phyloP scores from a whole-genome alignment of 2,329 filamentous ascomycete species.

The Fusarium pseudograminearum region DNA sequence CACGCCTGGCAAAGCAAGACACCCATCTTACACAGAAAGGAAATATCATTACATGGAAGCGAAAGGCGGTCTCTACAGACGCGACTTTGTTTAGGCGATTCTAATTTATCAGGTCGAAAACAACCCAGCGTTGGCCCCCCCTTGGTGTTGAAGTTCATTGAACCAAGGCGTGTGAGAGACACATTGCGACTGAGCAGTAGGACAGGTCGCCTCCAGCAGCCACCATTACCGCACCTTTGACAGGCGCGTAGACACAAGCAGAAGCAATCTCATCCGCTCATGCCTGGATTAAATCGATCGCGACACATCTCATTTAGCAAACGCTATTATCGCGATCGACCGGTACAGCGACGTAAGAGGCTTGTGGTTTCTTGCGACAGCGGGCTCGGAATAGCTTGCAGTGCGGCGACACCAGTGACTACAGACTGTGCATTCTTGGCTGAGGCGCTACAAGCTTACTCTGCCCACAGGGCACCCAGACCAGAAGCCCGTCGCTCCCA shows the following conservation, averaged over 20 bases:
- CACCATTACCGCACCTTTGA: not conserved
- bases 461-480: not conserved
- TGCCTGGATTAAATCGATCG: not conserved
- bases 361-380: not conserved
- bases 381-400: not conserved
- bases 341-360: not conserved
- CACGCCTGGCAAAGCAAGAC: fast-evolving
- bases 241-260: not conserved
- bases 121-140: not conserved
- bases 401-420: not conserved
- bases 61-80: not conserved
- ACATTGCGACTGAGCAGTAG: too few relatives aligned
- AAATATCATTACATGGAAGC: too few relatives aligned
- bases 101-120: not conserved
- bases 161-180: not conserved
- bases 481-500: not conserved
- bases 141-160: not conserved
- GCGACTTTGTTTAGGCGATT: not conserved
- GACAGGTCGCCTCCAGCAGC: not conserved
- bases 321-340: not conserved
- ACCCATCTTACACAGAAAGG: too few relatives aligned
- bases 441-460: not conserved
- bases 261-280: fast-evolving
- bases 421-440: not conserved
- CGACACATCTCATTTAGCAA: not conserved